Evolutionary conservation across 345 rosid species (phyloP), one percentile per base, ranked within the genome.

Genomic region (Anastatica hierochuntica): DNA sequence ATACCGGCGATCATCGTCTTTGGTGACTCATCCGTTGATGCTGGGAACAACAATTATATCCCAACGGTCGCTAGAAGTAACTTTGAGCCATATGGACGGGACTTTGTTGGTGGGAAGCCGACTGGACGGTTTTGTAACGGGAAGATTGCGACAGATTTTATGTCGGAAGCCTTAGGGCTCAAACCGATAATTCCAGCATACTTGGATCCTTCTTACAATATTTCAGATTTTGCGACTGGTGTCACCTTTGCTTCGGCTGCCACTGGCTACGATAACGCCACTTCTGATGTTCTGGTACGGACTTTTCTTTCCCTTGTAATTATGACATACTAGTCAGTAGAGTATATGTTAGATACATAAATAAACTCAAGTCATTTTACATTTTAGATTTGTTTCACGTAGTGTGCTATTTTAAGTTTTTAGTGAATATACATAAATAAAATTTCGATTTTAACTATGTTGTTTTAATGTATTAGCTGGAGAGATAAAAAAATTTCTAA

Each of bases 101-200:
- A 82, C 42, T 77, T 77, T 7, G 67, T 53, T 1, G 79, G 79
- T 0, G 77, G 80, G 1, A 53, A 4, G 18, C 62, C 89, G 17
- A 77, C 83, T 0, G 89, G 85, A 6, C 63, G 89, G 18, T 82
- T 79, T 72, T 79, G 77, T 31, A 82, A 77, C 11, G 89, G 89
- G n/a, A 66, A 77, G 17, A 72, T 82, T 33, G 26, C 83, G 2
- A 37, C 82, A 0, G 88, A 82, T 46, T 82, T 79, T 52, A 68
- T 72, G 14, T 75, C 83, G 6, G 80, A 82, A 61, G 73, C 72
- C 8, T 77, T 66, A 8, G 76, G 77, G 12, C 74, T 82, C 33
- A 82, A 79, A 46, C 67, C 73, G 5, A 66, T 29, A 1, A 48
- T 82, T 1, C 85, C 89, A 2, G 81, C 89, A 9, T 79, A 79